These are phyloP conservation scores for Diversispora epigaea DNA, from an alignment of 192 early-diverging fungal genomes.

Conservation along the genomic window DNA sequence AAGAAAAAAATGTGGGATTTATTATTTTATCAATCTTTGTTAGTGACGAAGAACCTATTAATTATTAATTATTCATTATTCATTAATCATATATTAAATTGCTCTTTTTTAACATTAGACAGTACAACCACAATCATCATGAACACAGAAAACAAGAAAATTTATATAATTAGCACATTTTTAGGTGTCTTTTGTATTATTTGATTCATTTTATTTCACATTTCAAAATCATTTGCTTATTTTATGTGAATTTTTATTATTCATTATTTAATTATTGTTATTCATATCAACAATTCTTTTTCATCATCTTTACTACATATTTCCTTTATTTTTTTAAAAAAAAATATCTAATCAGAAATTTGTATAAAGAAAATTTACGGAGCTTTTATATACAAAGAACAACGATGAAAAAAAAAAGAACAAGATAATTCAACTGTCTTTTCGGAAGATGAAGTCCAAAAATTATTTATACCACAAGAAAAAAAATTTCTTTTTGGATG, in stretches of 20 bases:
- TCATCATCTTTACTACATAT: conserved; percentile 1
- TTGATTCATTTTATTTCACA: background rate
- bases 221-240: background rate
- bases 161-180: too few relatives aligned
- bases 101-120: too few relatives aligned
- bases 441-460: background rate
- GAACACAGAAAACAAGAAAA: too few relatives aligned
- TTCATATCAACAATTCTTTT: background rate
- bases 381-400: background rate
- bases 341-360: conserved; percentile 15
- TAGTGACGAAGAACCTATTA: too few relatives aligned
- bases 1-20: background rate
- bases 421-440: background rate
- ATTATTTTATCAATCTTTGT: background rate
- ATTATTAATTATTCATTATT: too few relatives aligned
- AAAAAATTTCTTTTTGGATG: background rate
- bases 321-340: background rate
- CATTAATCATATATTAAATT: too few relatives aligned
- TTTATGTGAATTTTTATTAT: background rate
- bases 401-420: background rate
- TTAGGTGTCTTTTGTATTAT: too few relatives aligned
- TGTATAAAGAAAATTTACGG: conserved; percentile 3
- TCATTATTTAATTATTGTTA: background rate
- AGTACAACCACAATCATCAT: too few relatives aligned
- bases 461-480: background rate